Evolutionary conservation across 176 grass and related monocot genomes (phyloP), one percentile per base, ranked within the genome.

Genomic region (Phoenix roebelenii): DNA sequence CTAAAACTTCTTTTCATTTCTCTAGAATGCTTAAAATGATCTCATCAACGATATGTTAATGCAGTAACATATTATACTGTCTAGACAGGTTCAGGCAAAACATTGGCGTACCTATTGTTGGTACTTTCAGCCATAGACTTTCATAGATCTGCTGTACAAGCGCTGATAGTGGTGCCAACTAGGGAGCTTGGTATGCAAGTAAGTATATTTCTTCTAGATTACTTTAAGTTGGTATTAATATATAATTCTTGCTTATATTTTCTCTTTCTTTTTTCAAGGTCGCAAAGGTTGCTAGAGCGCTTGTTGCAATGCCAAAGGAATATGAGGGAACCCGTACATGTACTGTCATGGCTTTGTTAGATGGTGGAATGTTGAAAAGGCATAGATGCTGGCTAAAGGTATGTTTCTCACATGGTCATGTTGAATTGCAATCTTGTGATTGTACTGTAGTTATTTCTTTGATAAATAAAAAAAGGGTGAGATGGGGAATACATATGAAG

Each of bases 31-130:
- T 30, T 30, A 30, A 30, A 30, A 30, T 30, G 28, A 30, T 30
- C 28, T 30, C 28, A 6, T 30, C 28, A 30, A 30, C 28, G 1
- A 30, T 4, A 16, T 61, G 28, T 35, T 28, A 18, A 44, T 18
- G 7, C 7, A 60, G 23, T 50, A 17, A 3, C 23, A 0, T 54
- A 23, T 66, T 61, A 9, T 67, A 10, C 18, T 71, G n/a, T 78
- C 54, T 80, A 98, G 87, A 98, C 87, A 83, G 93, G 93, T 74
- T 98, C 87, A 6, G 87, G 93, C n/a, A 97, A 97, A 79, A 97
- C 87, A 25, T 78, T 97, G 73, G 84, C 93, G 1, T 98, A 92
- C 55, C 74, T 98, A 25, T 57, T 98, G 50, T 67, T 76, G 9
- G 67, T 92, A 56, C 92, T 98, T 83, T 73, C 87, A 7, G 51